Percentiles rank a stretch among this genome's conserved stretches.
These are phyloP conservation scores for grape (Vitis vinifera) DNA, from an alignment of 164 flowering plant genomes.

Conservation along the genomic window DNA sequence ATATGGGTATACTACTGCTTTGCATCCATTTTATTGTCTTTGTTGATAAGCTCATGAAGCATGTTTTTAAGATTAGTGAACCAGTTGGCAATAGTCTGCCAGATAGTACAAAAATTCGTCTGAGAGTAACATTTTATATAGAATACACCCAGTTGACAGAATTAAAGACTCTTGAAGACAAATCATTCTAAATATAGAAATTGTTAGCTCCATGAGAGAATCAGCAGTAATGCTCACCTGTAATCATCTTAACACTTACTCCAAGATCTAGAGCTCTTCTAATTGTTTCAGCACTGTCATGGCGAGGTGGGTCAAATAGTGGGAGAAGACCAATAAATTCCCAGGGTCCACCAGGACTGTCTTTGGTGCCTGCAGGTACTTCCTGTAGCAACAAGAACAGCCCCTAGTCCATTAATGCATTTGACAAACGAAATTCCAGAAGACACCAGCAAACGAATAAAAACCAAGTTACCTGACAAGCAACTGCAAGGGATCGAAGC, in stretches of 20 bases:
- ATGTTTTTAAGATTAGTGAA: too few relatives aligned
- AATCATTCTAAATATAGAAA: too few relatives aligned
- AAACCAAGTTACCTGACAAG: constrained; percentile 7
- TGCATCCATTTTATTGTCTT: too few relatives aligned
- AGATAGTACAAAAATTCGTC: too few relatives aligned
- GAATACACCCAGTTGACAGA: too few relatives aligned
- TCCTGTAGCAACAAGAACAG: constrained; percentile 16
- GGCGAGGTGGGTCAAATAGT: constrained; percentile 43
- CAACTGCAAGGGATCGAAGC: constrained; percentile 22
- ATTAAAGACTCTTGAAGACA: too few relatives aligned
- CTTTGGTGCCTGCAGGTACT: constrained; percentile 34
- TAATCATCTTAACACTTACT: constrained; percentile 44
- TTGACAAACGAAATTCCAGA: background rate
- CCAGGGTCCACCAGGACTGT: constrained; percentile 42
- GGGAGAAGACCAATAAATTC: constrained; percentile 40
- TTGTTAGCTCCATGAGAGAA: too few relatives aligned
- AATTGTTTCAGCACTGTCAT: constrained; percentile 44
- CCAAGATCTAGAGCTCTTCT: constrained; percentile 40
- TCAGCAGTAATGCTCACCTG: constrained; percentile 24
- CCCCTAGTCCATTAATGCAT: background rate
- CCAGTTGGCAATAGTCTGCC: too few relatives aligned
- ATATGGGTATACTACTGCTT: too few relatives aligned
- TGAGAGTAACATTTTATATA: too few relatives aligned
- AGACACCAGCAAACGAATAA: background rate
- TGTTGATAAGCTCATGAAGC: too few relatives aligned